Evolutionary conservation across 2,329 filamentous ascomycete species (phyloP), one percentile per base, ranked within the genome.

Genomic region (Venturia carpophila): DNA sequence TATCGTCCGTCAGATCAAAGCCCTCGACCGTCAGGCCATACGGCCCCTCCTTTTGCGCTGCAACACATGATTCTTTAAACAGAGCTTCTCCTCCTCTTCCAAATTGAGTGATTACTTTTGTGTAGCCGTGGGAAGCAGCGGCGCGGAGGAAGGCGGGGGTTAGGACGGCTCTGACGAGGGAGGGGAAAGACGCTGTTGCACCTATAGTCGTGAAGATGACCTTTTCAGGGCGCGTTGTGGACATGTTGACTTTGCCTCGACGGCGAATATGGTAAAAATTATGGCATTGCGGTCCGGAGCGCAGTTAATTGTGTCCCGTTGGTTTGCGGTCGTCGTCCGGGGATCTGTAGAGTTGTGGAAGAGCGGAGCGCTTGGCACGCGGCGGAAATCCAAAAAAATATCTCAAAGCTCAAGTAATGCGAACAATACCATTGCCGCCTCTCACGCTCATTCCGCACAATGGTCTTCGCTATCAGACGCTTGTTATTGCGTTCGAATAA

Each of bases 141-240:
- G 82, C 79, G 6, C 78, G 69, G 67, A 95, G 80, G 72, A 94
- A 92, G 0, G 75, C 70, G 0, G 82, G 77, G 21, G 81, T 77
- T 6, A 78, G 13, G 88, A 83, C 63, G n/a, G 61, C 41, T 87
- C 84, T 55, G 65, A 96, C 83, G 1, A 99, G 83, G 7, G 81
- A 76, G 63, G 83, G 80, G 76, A 99, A 99, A 24, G 88, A 84
- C 19, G 92, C 92, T 0, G 93, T 99, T 6, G 94, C 93, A 65
- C 94, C 94, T 39, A 96, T 89, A 0, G 94, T 97, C 65, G 97
- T 88, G 69, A 99, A 90, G 73, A 90, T 94, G 68, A 79, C 80
- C 41, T 69, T 41, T 11, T 41, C 39, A 41, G 15, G 9, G 39
- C 39, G 39, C 9, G 9, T 15, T 41, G 39, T 41, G 39, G 39